Base-by-base conservation (phyloP, 306 rosid genomes). In the Cucurbita moschata region DNA sequence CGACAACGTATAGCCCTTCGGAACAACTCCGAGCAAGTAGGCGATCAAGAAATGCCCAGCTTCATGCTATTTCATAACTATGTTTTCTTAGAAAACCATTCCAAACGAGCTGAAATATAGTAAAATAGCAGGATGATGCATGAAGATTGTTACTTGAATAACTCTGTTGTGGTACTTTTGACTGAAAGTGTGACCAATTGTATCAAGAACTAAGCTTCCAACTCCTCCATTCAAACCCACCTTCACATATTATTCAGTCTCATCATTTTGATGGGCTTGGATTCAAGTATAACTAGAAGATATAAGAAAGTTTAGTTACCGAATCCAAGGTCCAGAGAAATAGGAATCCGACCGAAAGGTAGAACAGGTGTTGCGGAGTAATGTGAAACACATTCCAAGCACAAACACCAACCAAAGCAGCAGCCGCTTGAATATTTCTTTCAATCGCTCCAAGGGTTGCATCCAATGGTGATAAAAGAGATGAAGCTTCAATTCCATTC, bases 21-120 rank as follows among this genome's bases (percentile, higher is more conserved):
- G 97, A 79, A 94, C 92, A 79, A 94, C 82, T 30, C 98, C 97
- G 50, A 90, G 79, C 73, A 89, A 86, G 82, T 94, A 90, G 57
- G 98, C 98, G 50, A 90, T 84, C 79, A 94, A 80, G 83, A 94
- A 89, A 84, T 90, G 97, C 1, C 98, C 98, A 69, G 98, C 98
- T 87, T 94, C 98, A 79, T 94, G 98, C 98, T 94, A 92, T 89
- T 81, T 61, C 69, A 49, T 47, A 68, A 63, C 76, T 37, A 38
- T 5, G 13, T 51, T 18, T 18, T 52, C 38, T 72, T 40, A 72
- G 30, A 51, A 51, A 15, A 8, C 5, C 7, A 49, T 49, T 49
- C 5, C 53, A 49, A 49, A 49, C 53, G 4, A 15, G 53, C 6
- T 6, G 5, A 49, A 49, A 13, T 19, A 15, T 49, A 13, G 14